phyloP scores from a whole-genome alignment of 139 green algal genomes.

The Tetratostichococcus sp. region DNA sequence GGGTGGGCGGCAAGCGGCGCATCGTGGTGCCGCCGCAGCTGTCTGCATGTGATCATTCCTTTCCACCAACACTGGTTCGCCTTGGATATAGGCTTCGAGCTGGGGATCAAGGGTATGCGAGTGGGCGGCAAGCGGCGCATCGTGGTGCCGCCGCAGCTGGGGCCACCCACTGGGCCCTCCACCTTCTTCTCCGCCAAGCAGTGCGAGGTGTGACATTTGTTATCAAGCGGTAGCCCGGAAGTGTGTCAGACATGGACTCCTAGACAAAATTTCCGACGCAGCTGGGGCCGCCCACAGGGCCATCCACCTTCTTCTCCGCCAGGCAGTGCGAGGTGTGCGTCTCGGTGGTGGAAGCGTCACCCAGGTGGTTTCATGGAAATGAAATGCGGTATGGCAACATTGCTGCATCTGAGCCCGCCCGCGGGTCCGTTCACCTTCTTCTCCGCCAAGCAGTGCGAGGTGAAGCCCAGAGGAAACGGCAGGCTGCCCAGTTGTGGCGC shows the following conservation, averaged over 20 bases:
- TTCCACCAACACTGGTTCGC: conserved; percentile 1
- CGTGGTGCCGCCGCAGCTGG: conserved; percentile 91
- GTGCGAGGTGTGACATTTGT: conserved; percentile 85
- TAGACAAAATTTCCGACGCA: conserved; percentile 71
- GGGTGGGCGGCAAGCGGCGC: conserved; percentile 24
- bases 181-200: conserved; percentile 99
- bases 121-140: conserved; percentile 81
- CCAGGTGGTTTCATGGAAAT: too few relatives aligned
- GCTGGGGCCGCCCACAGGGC: conserved; percentile 92
- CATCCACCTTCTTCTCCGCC: conserved; percentile 95
- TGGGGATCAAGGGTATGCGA: conserved; percentile 86
- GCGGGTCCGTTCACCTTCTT: too few relatives aligned
- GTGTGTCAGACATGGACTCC: too few relatives aligned
- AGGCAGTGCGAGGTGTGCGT: conserved; percentile 90
- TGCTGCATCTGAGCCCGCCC: too few relatives aligned
- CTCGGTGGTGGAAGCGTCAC: too few relatives aligned
- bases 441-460: too few relatives aligned
- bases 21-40: not conserved
- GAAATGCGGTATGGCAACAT: too few relatives aligned
- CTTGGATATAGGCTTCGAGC: conserved; percentile 98
- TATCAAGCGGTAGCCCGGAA: not conserved
- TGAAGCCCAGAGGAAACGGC: not conserved
- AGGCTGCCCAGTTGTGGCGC: not conserved
- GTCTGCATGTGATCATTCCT: too few relatives aligned
- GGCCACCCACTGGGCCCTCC: conserved; percentile 87